phyloP scores from a whole-genome alignment of 169 alveolate genomes.

The Hepatocystis sp. region DNA sequence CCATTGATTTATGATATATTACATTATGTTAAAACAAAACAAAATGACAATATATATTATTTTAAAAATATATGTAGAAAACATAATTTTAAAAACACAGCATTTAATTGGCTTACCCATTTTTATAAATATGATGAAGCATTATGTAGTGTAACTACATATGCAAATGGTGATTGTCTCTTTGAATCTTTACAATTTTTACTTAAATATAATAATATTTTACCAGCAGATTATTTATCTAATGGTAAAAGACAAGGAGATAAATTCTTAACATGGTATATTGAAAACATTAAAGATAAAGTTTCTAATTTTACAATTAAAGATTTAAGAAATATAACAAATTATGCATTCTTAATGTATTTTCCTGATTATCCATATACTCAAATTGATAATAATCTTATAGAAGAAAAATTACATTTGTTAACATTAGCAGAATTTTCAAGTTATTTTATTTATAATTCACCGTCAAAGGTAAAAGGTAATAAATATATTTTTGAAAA shows the following conservation, averaged over 20 bases:
- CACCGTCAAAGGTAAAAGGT: too few relatives aligned
- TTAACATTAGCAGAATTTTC: constrained; percentile 14
- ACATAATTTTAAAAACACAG: constrained; percentile 16
- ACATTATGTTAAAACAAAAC: not conserved
- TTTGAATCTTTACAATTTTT: constrained; percentile 26
- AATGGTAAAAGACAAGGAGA: constrained; percentile 10
- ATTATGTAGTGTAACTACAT: constrained; percentile 35
- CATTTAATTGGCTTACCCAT: constrained; percentile 42
- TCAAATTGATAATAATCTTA: constrained; percentile 6
- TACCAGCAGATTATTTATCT: not conserved
- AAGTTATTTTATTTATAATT: constrained; percentile 23
- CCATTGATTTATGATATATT: constrained; percentile 1
- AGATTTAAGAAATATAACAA: constrained; percentile 47
- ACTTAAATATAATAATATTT: constrained; percentile 12
- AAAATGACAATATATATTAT: not conserved
- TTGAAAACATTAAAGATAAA: not conserved
- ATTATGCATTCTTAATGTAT: constrained; percentile 19
- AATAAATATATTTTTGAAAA: constrained; percentile 6
- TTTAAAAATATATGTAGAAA: constrained; percentile 30
- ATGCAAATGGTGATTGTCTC: constrained; percentile 51
- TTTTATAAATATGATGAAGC: constrained; percentile 49
- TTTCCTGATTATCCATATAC: constrained; percentile 22
- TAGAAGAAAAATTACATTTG: constrained; percentile 12
- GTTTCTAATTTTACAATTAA: constrained; percentile 1
- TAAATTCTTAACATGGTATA: constrained; percentile 31